phyloP scores from a whole-genome alignment of 352 stramenopile species.

The Phytophthora multivora region DNA sequence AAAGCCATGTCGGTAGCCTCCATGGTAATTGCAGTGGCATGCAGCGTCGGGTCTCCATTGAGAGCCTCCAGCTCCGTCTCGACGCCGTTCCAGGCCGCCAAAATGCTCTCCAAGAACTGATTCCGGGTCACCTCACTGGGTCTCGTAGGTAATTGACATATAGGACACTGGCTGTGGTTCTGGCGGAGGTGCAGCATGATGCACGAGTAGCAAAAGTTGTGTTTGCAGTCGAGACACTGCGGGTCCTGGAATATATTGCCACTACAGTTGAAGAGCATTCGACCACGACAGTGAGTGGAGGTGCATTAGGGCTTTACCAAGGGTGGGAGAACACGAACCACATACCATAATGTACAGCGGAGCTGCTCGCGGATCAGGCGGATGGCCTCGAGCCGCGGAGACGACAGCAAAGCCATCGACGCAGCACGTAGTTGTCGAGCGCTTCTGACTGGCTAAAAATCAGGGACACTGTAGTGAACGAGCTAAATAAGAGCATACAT shows the following conservation, averaged over 20 bases:
- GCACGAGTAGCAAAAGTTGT: conserved; percentile 87
- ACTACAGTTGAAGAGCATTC: conserved; percentile 35
- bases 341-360: conserved; percentile 76
- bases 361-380: conserved; percentile 84
- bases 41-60: conserved; percentile 36
- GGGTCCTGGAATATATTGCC: conserved; percentile 78
- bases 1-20: conserved; percentile 44
- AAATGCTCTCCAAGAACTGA: conserved; percentile 86
- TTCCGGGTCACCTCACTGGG: conserved; percentile 85
- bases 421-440: not conserved
- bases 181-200: conserved; percentile 70
- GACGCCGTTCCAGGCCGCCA: conserved; percentile 77
- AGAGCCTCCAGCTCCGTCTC: conserved; percentile 61
- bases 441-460: conserved; percentile 29
- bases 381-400: conserved; percentile 56
- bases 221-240: conserved; percentile 87
- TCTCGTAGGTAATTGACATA: conserved; percentile 71
- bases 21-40: conserved; percentile 34
- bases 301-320: not conserved
- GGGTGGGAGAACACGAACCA: not conserved
- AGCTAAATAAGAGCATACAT: not conserved
- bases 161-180: conserved; percentile 65
- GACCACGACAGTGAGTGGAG: not conserved
- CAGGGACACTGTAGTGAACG: not conserved
- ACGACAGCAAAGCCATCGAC: conserved; percentile 66